phyloP scores from a whole-genome alignment of 768 basidiomycete genomes.

The Mycena olivaceomarginata region DNA sequence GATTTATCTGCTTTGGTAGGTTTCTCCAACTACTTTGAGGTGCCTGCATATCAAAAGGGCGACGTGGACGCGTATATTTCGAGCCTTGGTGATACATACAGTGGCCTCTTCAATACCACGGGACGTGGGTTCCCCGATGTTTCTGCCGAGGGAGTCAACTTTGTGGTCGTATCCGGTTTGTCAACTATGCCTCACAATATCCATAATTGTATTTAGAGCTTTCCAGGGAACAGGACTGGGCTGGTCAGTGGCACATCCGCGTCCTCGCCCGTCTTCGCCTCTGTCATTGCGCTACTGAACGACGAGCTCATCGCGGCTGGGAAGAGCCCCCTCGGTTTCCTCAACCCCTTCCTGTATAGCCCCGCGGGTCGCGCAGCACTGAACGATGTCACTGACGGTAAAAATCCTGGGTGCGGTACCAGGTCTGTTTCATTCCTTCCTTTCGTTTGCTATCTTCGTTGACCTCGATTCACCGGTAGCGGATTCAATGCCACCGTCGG shows the following conservation, averaged over 20 bases:
- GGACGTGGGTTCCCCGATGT: slow-evolving; percentile 35
- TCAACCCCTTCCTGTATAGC: slow-evolving; percentile 46
- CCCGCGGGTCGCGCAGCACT: slow-evolving; percentile 44
- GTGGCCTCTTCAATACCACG: slow-evolving; percentile 20
- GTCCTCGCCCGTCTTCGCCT: slow-evolving; percentile 64
- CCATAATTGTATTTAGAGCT: neutral
- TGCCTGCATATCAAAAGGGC: slow-evolving; percentile 56
- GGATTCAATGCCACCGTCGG: slow-evolving; percentile 26
- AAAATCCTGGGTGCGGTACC: slow-evolving; percentile 37
- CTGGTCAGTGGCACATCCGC: slow-evolving; percentile 65
- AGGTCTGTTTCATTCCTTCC: neutral
- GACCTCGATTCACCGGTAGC: neutral
- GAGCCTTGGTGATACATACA: slow-evolving; percentile 37
- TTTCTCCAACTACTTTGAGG: slow-evolving; percentile 62
- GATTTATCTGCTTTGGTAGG: slow-evolving; percentile 52
- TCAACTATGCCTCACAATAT: neutral
- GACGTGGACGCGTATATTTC: slow-evolving; percentile 53
- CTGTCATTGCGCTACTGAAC: slow-evolving; percentile 56
- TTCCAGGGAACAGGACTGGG: slow-evolving; percentile 3
- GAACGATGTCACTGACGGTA: slow-evolving; percentile 56
- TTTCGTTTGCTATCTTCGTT: neutral
- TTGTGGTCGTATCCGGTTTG: no score
- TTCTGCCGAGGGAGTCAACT: no score
- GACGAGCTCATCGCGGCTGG: slow-evolving; percentile 34
- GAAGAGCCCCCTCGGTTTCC: slow-evolving; percentile 30